A percentile compares a stretch with the other conserved stretches of the same genome.
Evolutionary conservation across 2,329 filamentous ascomycete species (phyloP).

Genomic region (Venturiaceae sp.): DNA sequence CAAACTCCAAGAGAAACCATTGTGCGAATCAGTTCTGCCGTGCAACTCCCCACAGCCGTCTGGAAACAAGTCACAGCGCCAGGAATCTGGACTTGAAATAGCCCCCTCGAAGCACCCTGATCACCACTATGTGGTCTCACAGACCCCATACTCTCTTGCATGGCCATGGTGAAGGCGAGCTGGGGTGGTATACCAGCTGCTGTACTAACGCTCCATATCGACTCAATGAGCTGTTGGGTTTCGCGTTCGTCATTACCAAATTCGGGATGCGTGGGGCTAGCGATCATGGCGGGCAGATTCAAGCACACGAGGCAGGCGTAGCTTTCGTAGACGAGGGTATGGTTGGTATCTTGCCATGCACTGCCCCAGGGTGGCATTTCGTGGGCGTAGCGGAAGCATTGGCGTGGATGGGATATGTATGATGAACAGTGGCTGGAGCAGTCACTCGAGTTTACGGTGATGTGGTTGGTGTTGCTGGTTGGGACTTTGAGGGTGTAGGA

Average conservation of each 20-base stretch:
- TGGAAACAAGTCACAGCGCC: not conserved
- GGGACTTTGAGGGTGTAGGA: too few species aligned
- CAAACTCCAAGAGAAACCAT: not conserved
- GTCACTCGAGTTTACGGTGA: not conserved
- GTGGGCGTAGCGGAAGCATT: not conserved
- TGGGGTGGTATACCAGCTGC: not conserved
- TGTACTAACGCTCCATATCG: not conserved
- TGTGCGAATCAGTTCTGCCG: not conserved
- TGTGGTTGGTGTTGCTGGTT: too few species aligned
- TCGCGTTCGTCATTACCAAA: not conserved
- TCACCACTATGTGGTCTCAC: not conserved
- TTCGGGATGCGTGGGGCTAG: not conserved
- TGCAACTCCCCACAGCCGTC: not conserved
- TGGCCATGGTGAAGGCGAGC: not conserved
- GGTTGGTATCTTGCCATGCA: not conserved
- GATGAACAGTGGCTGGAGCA: not conserved
- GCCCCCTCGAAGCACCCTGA: not conserved
- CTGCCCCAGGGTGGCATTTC: not conserved
- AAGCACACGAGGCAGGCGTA: not conserved
- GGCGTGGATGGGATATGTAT: not conserved
- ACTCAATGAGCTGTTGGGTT: not conserved
- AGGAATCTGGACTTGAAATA: not conserved
- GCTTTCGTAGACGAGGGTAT: not conserved
- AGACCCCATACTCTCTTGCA: not conserved
- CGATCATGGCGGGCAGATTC: not conserved